Conservation (phyloP, 176 grass and related monocot species). For the Ensete ventricosum region DNA sequence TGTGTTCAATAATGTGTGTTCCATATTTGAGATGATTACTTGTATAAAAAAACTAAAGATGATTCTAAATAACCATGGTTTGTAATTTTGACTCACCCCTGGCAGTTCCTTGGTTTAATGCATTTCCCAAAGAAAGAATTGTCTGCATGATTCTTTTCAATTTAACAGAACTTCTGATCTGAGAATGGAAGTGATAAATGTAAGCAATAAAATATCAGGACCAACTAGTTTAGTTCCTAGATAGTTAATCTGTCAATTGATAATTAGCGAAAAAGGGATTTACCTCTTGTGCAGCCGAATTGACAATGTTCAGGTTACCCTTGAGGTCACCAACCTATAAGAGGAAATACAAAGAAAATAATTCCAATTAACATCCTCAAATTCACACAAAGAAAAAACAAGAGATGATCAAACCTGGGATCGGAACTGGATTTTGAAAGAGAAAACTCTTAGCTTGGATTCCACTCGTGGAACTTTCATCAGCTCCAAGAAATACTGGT, state of each 20-base stretch:
- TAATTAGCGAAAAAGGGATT: not conserved
- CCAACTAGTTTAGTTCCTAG: too few species aligned
- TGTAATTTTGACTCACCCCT: conserved; percentile 51
- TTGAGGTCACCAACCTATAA: conserved; percentile 82
- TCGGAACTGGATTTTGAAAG: conserved; percentile 1
- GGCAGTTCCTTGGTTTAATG: conserved; percentile 94
- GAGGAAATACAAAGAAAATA: conserved; percentile 16
- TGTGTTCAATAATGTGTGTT: too few species aligned
- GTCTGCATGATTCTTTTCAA: conserved; percentile 94
- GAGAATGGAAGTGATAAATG: conserved; percentile 24
- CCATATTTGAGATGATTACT: too few species aligned
- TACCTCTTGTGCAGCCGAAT: conserved; percentile 73
- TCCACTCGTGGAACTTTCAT: conserved; percentile 39
- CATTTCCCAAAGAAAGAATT: conserved; percentile 97
- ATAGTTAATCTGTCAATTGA: not conserved
- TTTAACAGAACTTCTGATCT: conserved; percentile 89
- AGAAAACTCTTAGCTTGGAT: conserved; percentile 13
- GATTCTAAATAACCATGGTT: not conserved
- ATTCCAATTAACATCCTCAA: conserved; percentile 3
- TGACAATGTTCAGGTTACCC: conserved; percentile 66
- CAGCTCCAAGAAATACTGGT: conserved; percentile 56
- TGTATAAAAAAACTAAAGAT: too few species aligned
- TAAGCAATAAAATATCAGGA: conserved; percentile 4
- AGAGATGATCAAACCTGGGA: not conserved
- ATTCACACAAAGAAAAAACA: not conserved